Evolutionary conservation across 495 filamentous ascomycete genomes (phyloP).

Genomic region (Tirmania nivea): DNA sequence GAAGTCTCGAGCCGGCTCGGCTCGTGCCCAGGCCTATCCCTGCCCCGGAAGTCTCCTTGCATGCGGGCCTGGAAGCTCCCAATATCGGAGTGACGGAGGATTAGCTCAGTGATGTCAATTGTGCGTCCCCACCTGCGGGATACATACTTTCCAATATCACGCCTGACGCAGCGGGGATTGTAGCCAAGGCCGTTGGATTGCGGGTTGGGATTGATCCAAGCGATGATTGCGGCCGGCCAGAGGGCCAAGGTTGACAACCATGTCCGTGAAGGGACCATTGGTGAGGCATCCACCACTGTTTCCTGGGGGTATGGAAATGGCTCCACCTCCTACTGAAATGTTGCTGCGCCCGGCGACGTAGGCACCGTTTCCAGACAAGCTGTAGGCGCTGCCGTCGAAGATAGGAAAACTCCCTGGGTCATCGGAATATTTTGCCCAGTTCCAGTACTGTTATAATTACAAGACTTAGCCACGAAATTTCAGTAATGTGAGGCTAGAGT

Average conservation of each 20-base stretch:
- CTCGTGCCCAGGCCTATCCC: too few relatives aligned
- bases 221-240: conserved; percentile 1
- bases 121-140: background rate
- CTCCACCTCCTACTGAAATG: background rate
- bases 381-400: conserved; percentile 27
- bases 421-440: conserved; percentile 26
- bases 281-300: conserved; percentile 42
- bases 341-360: conserved; percentile 10
- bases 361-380: conserved; percentile 29
- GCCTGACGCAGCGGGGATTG: conserved; percentile 1
- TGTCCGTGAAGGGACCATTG: conserved; percentile 17
- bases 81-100: background rate
- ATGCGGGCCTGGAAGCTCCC: conserved; percentile 1
- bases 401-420: conserved; percentile 23
- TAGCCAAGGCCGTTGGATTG: background rate
- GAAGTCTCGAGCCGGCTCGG: too few relatives aligned
- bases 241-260: conserved; percentile 1
- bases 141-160: background rate
- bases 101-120: background rate
- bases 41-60: too few relatives aligned
- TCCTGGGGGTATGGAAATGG: conserved; percentile 19
- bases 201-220: background rate
- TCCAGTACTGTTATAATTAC: conserved; percentile 29
- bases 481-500: too few relatives aligned
- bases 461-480: too few relatives aligned